Conservation (phyloP, 2,329 filamentous ascomycete species). For the Cytospora paraplurivora region DNA sequence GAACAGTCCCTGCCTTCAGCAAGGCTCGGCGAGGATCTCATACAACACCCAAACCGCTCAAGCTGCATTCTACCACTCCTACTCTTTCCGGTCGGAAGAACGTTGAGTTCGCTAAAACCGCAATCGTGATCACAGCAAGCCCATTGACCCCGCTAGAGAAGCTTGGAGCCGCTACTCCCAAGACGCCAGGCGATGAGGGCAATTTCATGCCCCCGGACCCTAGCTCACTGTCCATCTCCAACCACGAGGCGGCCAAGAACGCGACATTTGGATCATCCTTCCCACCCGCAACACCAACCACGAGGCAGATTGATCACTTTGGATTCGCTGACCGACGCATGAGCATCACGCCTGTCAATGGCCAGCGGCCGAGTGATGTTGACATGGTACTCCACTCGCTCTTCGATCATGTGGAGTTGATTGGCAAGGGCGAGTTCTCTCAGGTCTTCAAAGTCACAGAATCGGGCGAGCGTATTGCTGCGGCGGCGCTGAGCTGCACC, state of each 20-base stretch:
- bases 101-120: constrained; percentile 54
- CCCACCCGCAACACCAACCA: constrained; percentile 82
- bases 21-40: constrained; percentile 39
- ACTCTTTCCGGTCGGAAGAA: constrained; percentile 37
- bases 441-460: constrained; percentile 78
- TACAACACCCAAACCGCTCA: constrained; percentile 36
- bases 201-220: constrained; percentile 74
- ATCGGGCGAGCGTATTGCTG: constrained; percentile 33
- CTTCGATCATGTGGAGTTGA: constrained; percentile 78
- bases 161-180: constrained; percentile 59
- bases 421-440: constrained; percentile 91
- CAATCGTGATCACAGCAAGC: constrained; percentile 57
- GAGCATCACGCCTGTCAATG: constrained; percentile 71
- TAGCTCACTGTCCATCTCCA: constrained; percentile 81
- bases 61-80: constrained; percentile 34
- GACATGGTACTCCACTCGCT: constrained; percentile 73
- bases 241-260: constrained; percentile 34
- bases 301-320: constrained; percentile 58
- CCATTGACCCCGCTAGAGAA: constrained; percentile 60
- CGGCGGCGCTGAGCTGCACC: constrained; percentile 48
- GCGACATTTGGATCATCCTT: constrained; percentile 38
- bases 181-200: constrained; percentile 71
- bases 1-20: constrained; percentile 43
- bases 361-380: constrained; percentile 69
- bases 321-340: constrained; percentile 57